Evolutionary conservation across 306 rosid species (phyloP).

Genomic region (Glycine latifolia): DNA sequence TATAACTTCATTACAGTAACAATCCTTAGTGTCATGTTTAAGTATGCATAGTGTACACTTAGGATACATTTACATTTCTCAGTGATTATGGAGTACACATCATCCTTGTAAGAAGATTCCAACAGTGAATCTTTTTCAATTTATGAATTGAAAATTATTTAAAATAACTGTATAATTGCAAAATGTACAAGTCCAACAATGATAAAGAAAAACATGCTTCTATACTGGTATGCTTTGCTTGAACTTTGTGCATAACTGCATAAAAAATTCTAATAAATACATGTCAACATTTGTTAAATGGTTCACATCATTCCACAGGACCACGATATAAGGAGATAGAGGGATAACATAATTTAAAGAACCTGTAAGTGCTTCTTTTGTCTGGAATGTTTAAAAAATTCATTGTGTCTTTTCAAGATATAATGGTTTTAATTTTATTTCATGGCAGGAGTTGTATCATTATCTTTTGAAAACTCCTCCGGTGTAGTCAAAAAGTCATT

Average conservation of each 20-base stretch:
- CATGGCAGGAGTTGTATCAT: constrained; percentile 19
- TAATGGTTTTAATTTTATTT: too few species aligned
- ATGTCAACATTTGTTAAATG: constrained; percentile 45
- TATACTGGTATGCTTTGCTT: constrained; percentile 31
- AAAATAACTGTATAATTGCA: constrained; percentile 15
- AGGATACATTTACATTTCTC: too few species aligned
- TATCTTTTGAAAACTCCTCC: constrained; percentile 34
- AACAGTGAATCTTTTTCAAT: too few species aligned
- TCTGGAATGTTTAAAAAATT: constrained; percentile 40
- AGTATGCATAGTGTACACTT: too few species aligned
- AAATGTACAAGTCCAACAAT: constrained; percentile 35
- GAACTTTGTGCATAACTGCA: constrained; percentile 34
- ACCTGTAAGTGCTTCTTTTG: constrained; percentile 46
- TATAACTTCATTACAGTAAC: too few species aligned
- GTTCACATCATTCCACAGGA: constrained; percentile 48
- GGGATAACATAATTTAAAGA: constrained; percentile 47
- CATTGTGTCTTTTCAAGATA: background rate
- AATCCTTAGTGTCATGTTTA: too few species aligned
- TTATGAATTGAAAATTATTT: too few species aligned
- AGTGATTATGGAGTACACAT: too few species aligned
- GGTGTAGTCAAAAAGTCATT: constrained; percentile 24
- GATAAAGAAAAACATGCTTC: constrained; percentile 31
- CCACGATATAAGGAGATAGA: constrained; percentile 42
- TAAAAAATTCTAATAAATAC: constrained; percentile 35
- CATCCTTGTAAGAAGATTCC: background rate